phyloP scores from a whole-genome alignment of 2,329 filamentous ascomycete species.

The Diaporthe caulivora region DNA sequence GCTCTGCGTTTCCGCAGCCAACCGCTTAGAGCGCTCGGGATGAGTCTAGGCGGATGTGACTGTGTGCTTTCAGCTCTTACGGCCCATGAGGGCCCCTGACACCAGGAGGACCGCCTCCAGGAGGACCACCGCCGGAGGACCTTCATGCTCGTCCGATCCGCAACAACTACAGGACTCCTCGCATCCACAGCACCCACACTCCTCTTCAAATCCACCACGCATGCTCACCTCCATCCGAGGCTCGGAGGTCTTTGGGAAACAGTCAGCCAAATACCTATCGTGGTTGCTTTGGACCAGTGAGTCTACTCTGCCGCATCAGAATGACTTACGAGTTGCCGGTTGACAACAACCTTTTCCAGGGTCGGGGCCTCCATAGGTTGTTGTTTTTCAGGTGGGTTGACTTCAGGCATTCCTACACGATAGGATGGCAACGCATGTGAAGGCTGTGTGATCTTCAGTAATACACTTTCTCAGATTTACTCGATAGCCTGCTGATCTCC shows the following conservation, averaged over 20 bases:
- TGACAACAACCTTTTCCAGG: background rate
- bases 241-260: constrained; percentile 16
- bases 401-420: constrained; percentile 36
- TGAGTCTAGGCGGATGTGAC: no score
- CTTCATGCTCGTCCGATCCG: constrained; percentile 17
- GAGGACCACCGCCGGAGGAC: constrained; percentile 22
- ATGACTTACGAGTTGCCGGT: constrained; percentile 33
- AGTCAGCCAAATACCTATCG: background rate
- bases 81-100: constrained; percentile 12
- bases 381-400: constrained; percentile 36
- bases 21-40: background rate
- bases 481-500: background rate
- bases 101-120: constrained; percentile 13
- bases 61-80: background rate
- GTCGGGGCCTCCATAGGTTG: constrained; percentile 34
- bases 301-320: background rate
- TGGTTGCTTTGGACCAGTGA: background rate
- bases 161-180: constrained; percentile 29
- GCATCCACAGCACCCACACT: constrained; percentile 36
- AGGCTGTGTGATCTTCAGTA: background rate
- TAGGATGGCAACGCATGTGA: background rate
- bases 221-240: constrained; percentile 35
- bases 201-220: constrained; percentile 36
- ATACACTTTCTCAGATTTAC: background rate
- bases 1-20: no score